These are phyloP conservation scores for Candida pseudocylindracea DNA, from an alignment of 1,139 yeast genomes.

Conservation along the genomic window DNA sequence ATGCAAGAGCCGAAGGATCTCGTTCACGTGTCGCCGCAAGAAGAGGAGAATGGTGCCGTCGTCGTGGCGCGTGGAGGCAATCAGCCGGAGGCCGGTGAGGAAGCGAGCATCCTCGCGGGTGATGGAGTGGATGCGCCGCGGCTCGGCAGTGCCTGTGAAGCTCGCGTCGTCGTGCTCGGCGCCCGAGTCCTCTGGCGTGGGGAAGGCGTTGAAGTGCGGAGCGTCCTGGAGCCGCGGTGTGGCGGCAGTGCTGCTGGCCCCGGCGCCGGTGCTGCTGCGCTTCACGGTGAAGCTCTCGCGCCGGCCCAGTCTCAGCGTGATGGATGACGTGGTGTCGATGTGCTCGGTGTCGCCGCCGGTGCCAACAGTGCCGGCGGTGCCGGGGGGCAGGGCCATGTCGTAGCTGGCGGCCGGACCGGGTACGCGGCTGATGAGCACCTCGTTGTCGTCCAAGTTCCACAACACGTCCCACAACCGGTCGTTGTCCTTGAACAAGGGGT, in stretches of 20 bases:
- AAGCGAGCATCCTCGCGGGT: slow-evolving; percentile 25
- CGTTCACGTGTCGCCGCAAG: slow-evolving; percentile 23
- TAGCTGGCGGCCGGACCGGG: neutral
- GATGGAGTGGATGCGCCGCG: slow-evolving; percentile 4
- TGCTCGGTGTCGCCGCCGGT: too few species aligned
- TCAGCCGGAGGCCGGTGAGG: slow-evolving; percentile 19
- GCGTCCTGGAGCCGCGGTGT: slow-evolving; percentile 3
- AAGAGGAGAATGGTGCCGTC: slow-evolving; percentile 25
- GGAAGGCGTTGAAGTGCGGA: slow-evolving; percentile 3
- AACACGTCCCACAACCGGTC: slow-evolving; percentile 36
- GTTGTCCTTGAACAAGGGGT: slow-evolving; percentile 39
- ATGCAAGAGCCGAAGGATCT: slow-evolving; percentile 15
- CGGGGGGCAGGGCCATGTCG: too few species aligned
- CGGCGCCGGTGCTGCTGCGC: too few species aligned
- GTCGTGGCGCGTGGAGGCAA: slow-evolving; percentile 22
- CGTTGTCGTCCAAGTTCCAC: slow-evolving; percentile 30
- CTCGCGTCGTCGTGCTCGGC: too few species aligned
- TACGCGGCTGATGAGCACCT: slow-evolving; percentile 9
- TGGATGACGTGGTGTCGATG: too few species aligned
- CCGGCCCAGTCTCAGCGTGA: too few species aligned
- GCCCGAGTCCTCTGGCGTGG: too few species aligned
- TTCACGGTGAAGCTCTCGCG: too few species aligned
- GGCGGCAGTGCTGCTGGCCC: too few species aligned
- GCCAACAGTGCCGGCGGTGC: too few species aligned
- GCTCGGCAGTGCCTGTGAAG: too few species aligned